Evolutionary conservation across 176 grass and related monocot genomes (phyloP), one percentile per base, ranked within the genome.

Genomic region (Puccinellia tenuiflora): DNA sequence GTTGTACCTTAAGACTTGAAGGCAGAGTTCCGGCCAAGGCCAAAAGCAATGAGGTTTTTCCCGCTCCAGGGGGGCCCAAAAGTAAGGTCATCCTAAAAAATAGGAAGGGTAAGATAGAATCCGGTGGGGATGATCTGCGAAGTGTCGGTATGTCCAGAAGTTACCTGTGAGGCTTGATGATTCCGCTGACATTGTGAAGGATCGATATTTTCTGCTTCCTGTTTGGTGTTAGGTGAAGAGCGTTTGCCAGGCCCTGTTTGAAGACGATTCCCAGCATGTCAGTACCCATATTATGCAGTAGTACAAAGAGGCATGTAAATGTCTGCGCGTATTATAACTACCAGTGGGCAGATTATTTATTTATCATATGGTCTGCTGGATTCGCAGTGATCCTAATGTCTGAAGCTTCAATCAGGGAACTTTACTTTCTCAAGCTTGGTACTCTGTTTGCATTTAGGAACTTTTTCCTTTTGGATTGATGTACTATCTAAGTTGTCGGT

Each of bases 141-240:
- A 5, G 1, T 46, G 33, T 25, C 2, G 57, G 9, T 59, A 42
- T 68, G 60, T 31, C 21, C 9, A 6, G 9, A 25, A 17, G 4
- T 29, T 85, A 94, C 92, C 92, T 94, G 85, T 90, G 89, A 12
- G 89, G 87, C 50, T 91, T 94, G 81, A 94, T 83, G 82, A 94
- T 86, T n/a, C 92, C 92, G 9, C 82, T 94, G 38, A 92, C 82
- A 18, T 94, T 87, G 29, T 92, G 89, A 60, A 94, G 92, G 48
- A 94, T 81, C 1, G 84, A 67, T 45, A 94, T 66, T 59, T 80
- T 84, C 66, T 74, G 83, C 54, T 92, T 90, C 40, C 57, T 90
- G 22, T 65, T 86, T 48, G 74, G 29, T 48, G 28, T 82, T 18
- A 90, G 14, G 73, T 79, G 88, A 20, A 86, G 54, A 57, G 79